A percentile compares a stretch with the other conserved stretches of the same genome.
phyloP scores from a whole-genome alignment of 2,329 filamentous ascomycete genomes.

The Cordyceps fumosorosea region DNA sequence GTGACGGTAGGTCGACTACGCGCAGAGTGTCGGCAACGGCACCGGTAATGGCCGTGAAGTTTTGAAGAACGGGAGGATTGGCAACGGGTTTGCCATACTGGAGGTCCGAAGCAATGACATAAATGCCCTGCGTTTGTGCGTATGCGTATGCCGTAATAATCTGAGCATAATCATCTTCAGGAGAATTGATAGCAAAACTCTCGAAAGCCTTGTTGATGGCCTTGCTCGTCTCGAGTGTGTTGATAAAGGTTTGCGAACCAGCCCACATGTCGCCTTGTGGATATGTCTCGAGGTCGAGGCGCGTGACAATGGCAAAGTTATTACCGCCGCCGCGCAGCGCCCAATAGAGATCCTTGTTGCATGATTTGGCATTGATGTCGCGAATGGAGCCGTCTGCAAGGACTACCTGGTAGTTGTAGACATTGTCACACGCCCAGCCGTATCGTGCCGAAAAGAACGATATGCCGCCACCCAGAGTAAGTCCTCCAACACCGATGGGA shows the following conservation, averaged over 20 bases:
- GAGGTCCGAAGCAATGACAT: slow-evolving; percentile 18
- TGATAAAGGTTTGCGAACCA: slow-evolving; percentile 25
- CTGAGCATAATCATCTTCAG: slow-evolving; percentile 19
- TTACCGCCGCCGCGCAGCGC: slow-evolving; percentile 49
- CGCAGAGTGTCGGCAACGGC: slow-evolving; percentile 17
- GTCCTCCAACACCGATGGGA: slow-evolving; percentile 20
- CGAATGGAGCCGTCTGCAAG: slow-evolving; percentile 37
- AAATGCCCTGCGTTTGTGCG: slow-evolving; percentile 14
- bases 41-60: slow-evolving; percentile 18
- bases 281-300: slow-evolving; percentile 37
- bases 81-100: slow-evolving; percentile 17
- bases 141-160: slow-evolving; percentile 20
- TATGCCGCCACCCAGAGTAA: slow-evolving; percentile 21
- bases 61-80: slow-evolving; percentile 17
- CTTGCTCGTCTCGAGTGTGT: slow-evolving; percentile 19
- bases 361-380: slow-evolving; percentile 32
- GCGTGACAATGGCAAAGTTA: slow-evolving; percentile 50
- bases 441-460: slow-evolving; percentile 19
- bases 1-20: slow-evolving; percentile 14
- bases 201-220: slow-evolving; percentile 19
- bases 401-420: slow-evolving; percentile 28
- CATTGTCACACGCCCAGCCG: slow-evolving; percentile 21
- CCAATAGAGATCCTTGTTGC: slow-evolving; percentile 48
- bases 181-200: slow-evolving; percentile 17
- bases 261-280: slow-evolving; percentile 33